phyloP scores from a whole-genome alignment of 176 grass and related monocot species.

The Ensete ventricosum region DNA sequence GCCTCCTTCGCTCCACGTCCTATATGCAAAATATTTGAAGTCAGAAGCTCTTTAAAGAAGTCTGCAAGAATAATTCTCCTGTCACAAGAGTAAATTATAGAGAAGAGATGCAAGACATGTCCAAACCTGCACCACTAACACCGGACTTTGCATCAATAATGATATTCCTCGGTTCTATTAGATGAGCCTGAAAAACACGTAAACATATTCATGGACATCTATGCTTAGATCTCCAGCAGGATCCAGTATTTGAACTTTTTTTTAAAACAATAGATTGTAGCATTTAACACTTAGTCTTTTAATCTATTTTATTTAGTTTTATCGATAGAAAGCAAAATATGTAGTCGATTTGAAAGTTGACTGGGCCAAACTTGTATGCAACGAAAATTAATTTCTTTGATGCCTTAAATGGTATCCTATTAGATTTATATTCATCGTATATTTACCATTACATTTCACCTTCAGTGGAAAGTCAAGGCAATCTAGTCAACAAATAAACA shows the following conservation, averaged over 20 bases:
- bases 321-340: not conserved
- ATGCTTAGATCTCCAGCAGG: not conserved
- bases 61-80: not conserved
- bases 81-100: not conserved
- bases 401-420: not conserved
- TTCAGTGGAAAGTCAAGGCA: not conserved
- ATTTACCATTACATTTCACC: not conserved
- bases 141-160: slow-evolving; percentile 98
- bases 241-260: not conserved
- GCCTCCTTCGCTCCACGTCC: slow-evolving; percentile 97
- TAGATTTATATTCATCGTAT: not conserved
- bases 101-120: not conserved
- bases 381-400: not conserved
- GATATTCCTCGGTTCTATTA: slow-evolving; percentile 76
- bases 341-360: not conserved
- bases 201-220: not conserved
- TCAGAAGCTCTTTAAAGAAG: not conserved
- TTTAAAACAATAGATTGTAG: not conserved
- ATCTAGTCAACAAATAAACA: not conserved
- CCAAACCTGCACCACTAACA: slow-evolving; percentile 80
- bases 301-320: not conserved
- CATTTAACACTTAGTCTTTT: not conserved
- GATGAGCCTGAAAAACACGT: slow-evolving; percentile 41
- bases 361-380: not conserved
- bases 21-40: slow-evolving; percentile 20